These are phyloP conservation scores for Starmera dryadoides DNA, from an alignment of 805 yeast genomes.

Conservation along the genomic window DNA sequence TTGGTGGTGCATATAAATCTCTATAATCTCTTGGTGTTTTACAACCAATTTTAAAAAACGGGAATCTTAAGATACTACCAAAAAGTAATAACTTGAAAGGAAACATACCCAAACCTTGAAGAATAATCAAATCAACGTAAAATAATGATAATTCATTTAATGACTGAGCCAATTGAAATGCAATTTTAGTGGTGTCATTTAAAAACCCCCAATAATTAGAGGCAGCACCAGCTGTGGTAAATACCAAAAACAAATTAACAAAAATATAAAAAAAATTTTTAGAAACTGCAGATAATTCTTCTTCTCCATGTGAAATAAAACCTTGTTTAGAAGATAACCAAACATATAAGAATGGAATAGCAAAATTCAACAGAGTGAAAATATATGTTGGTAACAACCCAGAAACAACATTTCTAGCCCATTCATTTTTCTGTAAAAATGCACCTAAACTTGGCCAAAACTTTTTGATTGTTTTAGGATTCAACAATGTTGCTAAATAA, in stretches of 20 bases:
- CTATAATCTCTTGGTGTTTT: constrained; percentile 80
- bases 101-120: constrained; percentile 83
- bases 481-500: constrained; percentile 75
- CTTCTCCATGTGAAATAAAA: constrained; percentile 85
- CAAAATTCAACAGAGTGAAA: constrained; percentile 75
- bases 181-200: constrained; percentile 85
- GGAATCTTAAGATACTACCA: constrained; percentile 72
- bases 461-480: constrained; percentile 67
- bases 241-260: constrained; percentile 87
- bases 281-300: constrained; percentile 80
- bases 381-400: constrained; percentile 88
- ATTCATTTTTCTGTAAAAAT: constrained; percentile 50
- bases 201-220: constrained; percentile 72
- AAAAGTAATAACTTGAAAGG: constrained; percentile 80
- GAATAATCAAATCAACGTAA: constrained; percentile 79
- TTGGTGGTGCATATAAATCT: constrained; percentile 78
- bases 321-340: constrained; percentile 84
- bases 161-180: constrained; percentile 78
- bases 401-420: constrained; percentile 77
- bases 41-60: constrained; percentile 55
- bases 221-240: constrained; percentile 91
- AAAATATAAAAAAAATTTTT: constrained; percentile 93
- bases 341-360: constrained; percentile 80
- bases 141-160: constrained; percentile 74
- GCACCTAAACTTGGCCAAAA: constrained; percentile 81